Conservation (phyloP, 1,139 yeast species). For the Diutina catenulata region DNA sequence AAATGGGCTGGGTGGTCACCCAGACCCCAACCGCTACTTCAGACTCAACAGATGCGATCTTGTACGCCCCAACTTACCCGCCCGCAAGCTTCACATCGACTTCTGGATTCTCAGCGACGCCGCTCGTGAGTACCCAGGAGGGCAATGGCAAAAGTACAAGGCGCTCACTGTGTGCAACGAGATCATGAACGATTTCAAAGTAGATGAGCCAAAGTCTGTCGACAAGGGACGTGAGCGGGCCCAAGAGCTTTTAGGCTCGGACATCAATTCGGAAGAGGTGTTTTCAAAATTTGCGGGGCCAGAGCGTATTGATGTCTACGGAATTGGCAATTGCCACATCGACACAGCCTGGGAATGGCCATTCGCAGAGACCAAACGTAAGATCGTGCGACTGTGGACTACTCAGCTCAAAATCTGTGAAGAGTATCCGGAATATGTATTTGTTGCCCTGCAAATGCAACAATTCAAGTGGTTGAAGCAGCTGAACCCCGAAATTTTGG, state of each 20-base stretch:
- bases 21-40: slow-evolving; percentile 64
- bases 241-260: slow-evolving; percentile 46
- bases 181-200: slow-evolving; percentile 76
- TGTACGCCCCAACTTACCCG: slow-evolving; percentile 70
- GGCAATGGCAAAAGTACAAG: slow-evolving; percentile 59
- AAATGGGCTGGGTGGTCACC: slow-evolving; percentile 48
- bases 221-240: slow-evolving; percentile 59
- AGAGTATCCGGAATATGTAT: slow-evolving; percentile 82
- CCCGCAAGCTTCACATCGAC: slow-evolving; percentile 67
- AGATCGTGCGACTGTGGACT: slow-evolving; percentile 91
- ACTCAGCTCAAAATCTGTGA: slow-evolving; percentile 80
- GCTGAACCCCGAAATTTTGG: slow-evolving; percentile 74
- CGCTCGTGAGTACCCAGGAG: slow-evolving; percentile 64
- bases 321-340: slow-evolving; percentile 90
- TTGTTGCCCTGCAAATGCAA: slow-evolving; percentile 93
- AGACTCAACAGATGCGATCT: slow-evolving; percentile 59
- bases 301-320: slow-evolving; percentile 44
- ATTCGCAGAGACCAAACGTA: slow-evolving; percentile 86
- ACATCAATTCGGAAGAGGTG: slow-evolving; percentile 55
- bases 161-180: slow-evolving; percentile 69
- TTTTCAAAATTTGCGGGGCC: slow-evolving; percentile 21
- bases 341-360: slow-evolving; percentile 99
- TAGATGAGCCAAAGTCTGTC: slow-evolving; percentile 36
- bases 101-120: slow-evolving; percentile 88
- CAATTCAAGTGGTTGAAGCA: slow-evolving; percentile 85